A percentile compares a stretch with the other conserved stretches of the same genome.
Conservation (phyloP, 2,329 filamentous ascomycete genomes). For the Nothopassalora personata region DNA sequence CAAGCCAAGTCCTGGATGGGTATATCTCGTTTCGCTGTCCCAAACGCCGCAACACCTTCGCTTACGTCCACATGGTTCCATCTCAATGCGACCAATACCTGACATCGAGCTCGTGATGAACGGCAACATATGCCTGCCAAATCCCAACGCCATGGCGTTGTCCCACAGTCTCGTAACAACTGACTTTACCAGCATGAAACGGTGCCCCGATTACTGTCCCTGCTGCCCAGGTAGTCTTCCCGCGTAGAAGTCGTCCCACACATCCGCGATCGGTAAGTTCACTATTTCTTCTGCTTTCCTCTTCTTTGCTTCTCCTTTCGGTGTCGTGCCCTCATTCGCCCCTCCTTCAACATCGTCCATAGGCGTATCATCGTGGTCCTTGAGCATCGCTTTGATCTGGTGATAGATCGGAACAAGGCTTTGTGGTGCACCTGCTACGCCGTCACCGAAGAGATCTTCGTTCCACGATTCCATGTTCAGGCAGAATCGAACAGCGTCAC, state of each 20-base stretch:
- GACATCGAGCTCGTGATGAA: neutral
- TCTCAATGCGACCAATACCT: neutral
- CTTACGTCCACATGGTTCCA: neutral
- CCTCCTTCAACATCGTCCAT: slow-evolving; percentile 10
- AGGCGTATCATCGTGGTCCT: slow-evolving; percentile 12
- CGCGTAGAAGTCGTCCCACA: slow-evolving; percentile 6
- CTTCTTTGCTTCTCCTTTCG: slow-evolving; percentile 10
- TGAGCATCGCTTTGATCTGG: slow-evolving; percentile 20
- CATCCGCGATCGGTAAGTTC: slow-evolving; percentile 12
- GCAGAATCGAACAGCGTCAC: slow-evolving; percentile 17
- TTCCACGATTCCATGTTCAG: slow-evolving; percentile 17
- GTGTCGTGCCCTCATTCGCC: slow-evolving; percentile 1
- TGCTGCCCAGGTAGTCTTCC: neutral
- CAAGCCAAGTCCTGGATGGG: neutral
- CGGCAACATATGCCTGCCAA: too few species aligned
- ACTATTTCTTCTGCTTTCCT: slow-evolving; percentile 18
- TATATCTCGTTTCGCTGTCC: neutral
- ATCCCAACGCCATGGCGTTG: too few species aligned
- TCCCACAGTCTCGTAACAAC: too few species aligned
- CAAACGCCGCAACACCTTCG: neutral
- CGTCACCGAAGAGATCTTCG: slow-evolving; percentile 14
- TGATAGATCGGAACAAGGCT: slow-evolving; percentile 20
- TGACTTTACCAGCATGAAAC: neutral
- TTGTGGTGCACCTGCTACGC: slow-evolving; percentile 12
- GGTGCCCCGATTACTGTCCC: neutral